phyloP scores from a whole-genome alignment of 305 asterid genomes.

The Fraxinus baroniana region DNA sequence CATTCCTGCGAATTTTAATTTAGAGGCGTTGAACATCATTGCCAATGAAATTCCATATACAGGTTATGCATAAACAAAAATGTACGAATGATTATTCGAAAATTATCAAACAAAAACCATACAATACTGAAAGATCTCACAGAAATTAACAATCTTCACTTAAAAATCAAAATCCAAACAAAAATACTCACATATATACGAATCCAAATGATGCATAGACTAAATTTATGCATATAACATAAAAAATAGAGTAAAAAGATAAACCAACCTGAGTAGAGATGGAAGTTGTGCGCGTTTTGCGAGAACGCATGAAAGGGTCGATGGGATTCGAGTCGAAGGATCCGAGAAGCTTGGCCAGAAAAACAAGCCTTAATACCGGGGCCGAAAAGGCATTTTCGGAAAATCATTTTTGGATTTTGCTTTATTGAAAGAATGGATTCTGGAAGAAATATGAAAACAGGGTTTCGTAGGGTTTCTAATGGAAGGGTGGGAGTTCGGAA shows the following conservation, averaged over 20 bases:
- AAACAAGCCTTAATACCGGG: conserved; percentile 20
- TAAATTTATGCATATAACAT: background rate
- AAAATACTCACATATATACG: background rate
- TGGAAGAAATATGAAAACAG: background rate
- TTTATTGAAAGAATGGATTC: background rate
- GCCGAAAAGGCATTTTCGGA: conserved; percentile 27
- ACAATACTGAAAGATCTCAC: background rate
- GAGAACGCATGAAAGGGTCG: conserved; percentile 20
- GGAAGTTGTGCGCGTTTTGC: conserved; percentile 9
- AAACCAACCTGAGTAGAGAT: conserved; percentile 28
- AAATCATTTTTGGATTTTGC: conserved; percentile 15
- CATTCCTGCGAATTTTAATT: background rate
- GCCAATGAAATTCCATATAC: background rate
- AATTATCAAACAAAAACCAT: background rate
- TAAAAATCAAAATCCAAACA: background rate
- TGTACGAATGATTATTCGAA: background rate
- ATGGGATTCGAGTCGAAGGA: conserved; percentile 17
- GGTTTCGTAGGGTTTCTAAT: background rate
- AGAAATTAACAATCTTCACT: background rate
- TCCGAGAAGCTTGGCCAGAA: conserved; percentile 22
- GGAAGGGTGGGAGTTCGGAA: background rate
- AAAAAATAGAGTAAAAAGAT: background rate
- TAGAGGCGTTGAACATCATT: background rate
- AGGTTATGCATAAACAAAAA: background rate
- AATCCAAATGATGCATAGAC: background rate